Evolutionary conservation across 495 filamentous ascomycete genomes (phyloP).

Genomic region (Venustampulla echinocandica): DNA sequence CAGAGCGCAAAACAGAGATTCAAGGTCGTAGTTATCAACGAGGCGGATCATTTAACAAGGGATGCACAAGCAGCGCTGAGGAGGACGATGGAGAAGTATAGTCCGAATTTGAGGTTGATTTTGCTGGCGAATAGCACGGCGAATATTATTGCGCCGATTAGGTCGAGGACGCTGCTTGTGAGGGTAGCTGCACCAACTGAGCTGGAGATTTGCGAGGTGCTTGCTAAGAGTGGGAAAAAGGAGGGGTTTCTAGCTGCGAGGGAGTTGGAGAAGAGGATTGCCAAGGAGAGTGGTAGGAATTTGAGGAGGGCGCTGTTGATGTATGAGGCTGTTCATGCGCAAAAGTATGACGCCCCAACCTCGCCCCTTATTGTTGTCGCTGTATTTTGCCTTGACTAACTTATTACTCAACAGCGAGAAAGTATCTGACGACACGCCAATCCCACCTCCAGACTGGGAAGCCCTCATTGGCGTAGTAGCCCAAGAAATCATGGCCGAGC

Average conservation of each 20-base stretch:
- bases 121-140: conserved; percentile 88
- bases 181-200: conserved; percentile 86
- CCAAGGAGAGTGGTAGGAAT: conserved; percentile 86
- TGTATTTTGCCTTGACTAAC: not conserved
- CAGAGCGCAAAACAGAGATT: conserved; percentile 79
- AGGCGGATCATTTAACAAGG: conserved; percentile 89
- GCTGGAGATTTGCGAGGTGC: conserved; percentile 68
- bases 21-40: conserved; percentile 98
- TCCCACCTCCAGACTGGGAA: conserved; percentile 95
- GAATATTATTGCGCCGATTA: conserved; percentile 95
- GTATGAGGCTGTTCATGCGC: conserved; percentile 93
- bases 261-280: conserved; percentile 71
- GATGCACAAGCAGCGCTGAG: conserved; percentile 94
- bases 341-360: conserved; percentile 65
- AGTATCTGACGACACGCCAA: conserved; percentile 75
- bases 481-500: conserved; percentile 84
- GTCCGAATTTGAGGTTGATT: conserved; percentile 84
- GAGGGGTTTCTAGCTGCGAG: conserved; percentile 67
- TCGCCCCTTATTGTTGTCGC: not conserved
- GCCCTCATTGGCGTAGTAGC: conserved; percentile 79
- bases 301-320: conserved; percentile 82
- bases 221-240: conserved; percentile 62
- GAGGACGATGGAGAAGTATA: conserved; percentile 98
- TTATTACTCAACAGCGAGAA: conserved; percentile 56
- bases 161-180: conserved; percentile 79